Conservation (phyloP, 2,329 filamentous ascomycete genomes). For the Zasmidium angulare region DNA sequence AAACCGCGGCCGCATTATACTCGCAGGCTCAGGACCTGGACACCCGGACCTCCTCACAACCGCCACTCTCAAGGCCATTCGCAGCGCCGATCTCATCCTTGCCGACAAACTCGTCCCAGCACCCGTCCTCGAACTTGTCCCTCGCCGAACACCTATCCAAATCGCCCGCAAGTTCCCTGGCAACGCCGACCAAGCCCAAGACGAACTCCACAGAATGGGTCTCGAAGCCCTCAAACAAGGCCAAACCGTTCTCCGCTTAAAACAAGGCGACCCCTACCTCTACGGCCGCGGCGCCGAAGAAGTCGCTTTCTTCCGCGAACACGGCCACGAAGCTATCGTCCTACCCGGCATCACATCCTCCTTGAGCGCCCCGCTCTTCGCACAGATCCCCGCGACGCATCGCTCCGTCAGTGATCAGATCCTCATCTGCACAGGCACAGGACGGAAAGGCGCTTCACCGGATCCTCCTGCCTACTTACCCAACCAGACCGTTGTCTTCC, state of each 20-base stretch:
- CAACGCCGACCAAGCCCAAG: constrained; percentile 89
- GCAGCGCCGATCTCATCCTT: constrained; percentile 72
- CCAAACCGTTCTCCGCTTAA: constrained; percentile 80
- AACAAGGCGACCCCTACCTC: constrained; percentile 95
- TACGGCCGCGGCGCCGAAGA: constrained; percentile 96
- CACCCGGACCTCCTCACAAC: constrained; percentile 88
- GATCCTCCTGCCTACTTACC: constrained; percentile 75
- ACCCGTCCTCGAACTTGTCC: constrained; percentile 83
- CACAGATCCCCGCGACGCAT: constrained; percentile 83
- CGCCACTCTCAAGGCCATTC: constrained; percentile 74
- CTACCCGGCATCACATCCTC: constrained; percentile 90
- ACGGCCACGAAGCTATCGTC: constrained; percentile 67
- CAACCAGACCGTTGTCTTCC: constrained; percentile 81
- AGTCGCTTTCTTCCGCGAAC: constrained; percentile 73
- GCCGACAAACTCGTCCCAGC: constrained; percentile 85
- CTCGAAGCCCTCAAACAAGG: constrained; percentile 68
- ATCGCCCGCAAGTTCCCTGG: constrained; percentile 98
- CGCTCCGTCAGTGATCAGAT: constrained; percentile 88
- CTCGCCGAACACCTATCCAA: constrained; percentile 80
- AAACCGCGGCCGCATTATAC: constrained; percentile 70
- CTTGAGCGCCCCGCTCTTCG: constrained; percentile 83
- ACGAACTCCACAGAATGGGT: constrained; percentile 80
- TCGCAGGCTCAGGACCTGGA: constrained; percentile 89
- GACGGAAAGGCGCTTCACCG: constrained; percentile 80
- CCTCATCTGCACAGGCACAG: constrained; percentile 93